phyloP scores from a whole-genome alignment of 2,329 filamentous ascomycete species.

The Talaromyces funiculosus region DNA sequence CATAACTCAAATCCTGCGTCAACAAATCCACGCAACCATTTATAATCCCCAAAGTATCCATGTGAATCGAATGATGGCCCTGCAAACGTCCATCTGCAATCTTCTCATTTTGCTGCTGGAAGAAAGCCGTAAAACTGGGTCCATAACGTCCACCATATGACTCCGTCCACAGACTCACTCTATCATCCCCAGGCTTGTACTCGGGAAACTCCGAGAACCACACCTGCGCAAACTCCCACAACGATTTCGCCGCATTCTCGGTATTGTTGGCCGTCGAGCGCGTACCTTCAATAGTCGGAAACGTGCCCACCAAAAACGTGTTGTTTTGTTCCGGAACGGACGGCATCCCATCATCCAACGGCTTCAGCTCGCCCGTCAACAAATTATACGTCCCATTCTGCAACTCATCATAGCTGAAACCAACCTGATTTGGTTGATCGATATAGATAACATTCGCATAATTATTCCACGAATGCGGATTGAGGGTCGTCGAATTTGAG shows the following conservation, averaged over 20 bases:
- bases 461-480: slow-evolving; percentile 55
- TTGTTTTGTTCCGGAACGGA: slow-evolving; percentile 43
- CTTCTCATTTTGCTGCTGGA: slow-evolving; percentile 39
- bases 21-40: slow-evolving; percentile 53
- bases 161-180: slow-evolving; percentile 42
- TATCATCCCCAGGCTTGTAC: slow-evolving; percentile 55
- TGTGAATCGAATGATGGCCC: slow-evolving; percentile 33
- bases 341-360: slow-evolving; percentile 16
- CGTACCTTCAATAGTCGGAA: slow-evolving; percentile 41
- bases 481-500: slow-evolving; percentile 41
- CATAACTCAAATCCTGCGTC: slow-evolving; percentile 45
- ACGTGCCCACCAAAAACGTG: slow-evolving; percentile 50
- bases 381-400: slow-evolving; percentile 34
- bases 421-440: slow-evolving; percentile 58
- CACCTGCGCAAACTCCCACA: slow-evolving; percentile 57
- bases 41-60: slow-evolving; percentile 52
- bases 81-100: slow-evolving; percentile 28
- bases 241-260: slow-evolving; percentile 48
- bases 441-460: slow-evolving; percentile 62
- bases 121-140: slow-evolving; percentile 35
- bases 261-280: slow-evolving; percentile 45
- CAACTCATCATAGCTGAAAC: slow-evolving; percentile 50
- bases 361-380: slow-evolving; percentile 1
- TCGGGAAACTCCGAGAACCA: slow-evolving; percentile 60
- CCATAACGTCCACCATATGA: slow-evolving; percentile 44